Conservation (phyloP, 192 early-diverging fungal genomes). For the Phlyctochytrium planicorne region DNA sequence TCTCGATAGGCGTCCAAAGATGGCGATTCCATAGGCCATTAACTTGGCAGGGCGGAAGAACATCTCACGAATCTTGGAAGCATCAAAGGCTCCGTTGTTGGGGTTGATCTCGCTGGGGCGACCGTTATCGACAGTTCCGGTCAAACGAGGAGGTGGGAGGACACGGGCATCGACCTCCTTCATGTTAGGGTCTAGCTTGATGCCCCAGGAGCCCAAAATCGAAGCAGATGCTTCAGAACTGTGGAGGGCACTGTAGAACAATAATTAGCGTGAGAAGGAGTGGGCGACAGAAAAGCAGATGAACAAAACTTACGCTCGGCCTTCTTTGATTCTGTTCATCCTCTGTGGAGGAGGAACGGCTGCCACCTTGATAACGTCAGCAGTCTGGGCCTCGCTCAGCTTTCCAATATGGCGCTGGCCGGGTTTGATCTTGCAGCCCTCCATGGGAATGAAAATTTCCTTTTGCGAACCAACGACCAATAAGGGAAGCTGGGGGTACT, state of each 20-base stretch:
- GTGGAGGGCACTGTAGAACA: not conserved
- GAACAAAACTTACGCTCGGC: constrained; percentile 3
- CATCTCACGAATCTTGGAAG: not conserved
- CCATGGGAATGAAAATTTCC: constrained; percentile 31
- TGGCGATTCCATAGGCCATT: not conserved
- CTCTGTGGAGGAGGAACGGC: constrained; percentile 26
- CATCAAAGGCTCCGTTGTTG: not conserved
- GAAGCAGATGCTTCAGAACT: not conserved
- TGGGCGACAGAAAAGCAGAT: not conserved
- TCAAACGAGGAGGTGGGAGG: constrained; percentile 24
- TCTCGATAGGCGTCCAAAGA: not conserved
- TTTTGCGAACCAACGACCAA: constrained; percentile 32
- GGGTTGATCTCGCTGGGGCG: not conserved
- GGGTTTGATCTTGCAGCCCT: constrained; percentile 12
- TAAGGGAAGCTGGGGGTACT: constrained; percentile 66
- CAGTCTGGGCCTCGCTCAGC: constrained; percentile 27
- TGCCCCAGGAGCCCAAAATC: constrained; percentile 27
- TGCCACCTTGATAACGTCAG: constrained; percentile 31
- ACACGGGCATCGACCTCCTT: constrained; percentile 32
- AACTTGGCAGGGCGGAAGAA: not conserved
- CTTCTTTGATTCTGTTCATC: not conserved
- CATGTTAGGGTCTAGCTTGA: constrained; percentile 34
- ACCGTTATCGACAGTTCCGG: constrained; percentile 3
- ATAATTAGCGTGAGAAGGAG: not conserved
- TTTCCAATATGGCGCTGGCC: constrained; percentile 28